Conservation (phyloP, 163 green algal species). For the Volvox carteri region DNA sequence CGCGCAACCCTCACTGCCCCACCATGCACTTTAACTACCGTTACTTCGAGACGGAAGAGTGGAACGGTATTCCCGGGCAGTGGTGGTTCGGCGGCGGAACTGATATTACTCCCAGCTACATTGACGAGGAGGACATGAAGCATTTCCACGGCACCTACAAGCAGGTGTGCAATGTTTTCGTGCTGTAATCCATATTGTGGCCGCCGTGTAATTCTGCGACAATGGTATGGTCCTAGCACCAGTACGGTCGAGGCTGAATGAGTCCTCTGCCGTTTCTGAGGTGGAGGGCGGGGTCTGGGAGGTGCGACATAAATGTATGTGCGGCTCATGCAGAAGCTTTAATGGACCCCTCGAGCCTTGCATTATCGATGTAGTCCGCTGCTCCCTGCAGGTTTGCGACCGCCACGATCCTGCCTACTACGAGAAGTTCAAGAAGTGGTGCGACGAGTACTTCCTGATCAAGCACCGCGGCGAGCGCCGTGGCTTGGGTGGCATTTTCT, state of each 20-base stretch:
- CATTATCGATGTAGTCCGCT: no score
- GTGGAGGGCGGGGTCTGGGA: no score
- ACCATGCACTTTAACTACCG: constrained; percentile 99
- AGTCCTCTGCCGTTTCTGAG: no score
- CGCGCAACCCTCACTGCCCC: constrained; percentile 95
- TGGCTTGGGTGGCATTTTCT: constrained; percentile 98
- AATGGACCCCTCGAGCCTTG: no score
- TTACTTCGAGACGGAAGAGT: constrained; percentile 98
- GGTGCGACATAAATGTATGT: no score
- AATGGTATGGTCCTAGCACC: no score
- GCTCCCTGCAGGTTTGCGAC: constrained; percentile 91
- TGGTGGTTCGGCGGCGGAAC: constrained; percentile 99
- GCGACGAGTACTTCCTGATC: constrained; percentile 99
- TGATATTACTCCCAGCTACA: constrained; percentile 98
- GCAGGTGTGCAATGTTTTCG: constrained; percentile 66
- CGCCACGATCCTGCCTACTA: constrained; percentile 96
- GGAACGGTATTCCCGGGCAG: constrained; percentile 90
- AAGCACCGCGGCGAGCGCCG: constrained; percentile 94
- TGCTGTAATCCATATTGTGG: no score
- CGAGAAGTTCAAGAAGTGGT: constrained; percentile 95
- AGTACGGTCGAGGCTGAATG: no score
- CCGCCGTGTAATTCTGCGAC: no score
- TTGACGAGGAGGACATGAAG: constrained; percentile 95
- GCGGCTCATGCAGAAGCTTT: no score
- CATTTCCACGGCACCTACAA: constrained; percentile 99